These are phyloP conservation scores for Batkoa obscura DNA, from an alignment of 371 early-diverging fungal genomes.

Conservation along the genomic window DNA sequence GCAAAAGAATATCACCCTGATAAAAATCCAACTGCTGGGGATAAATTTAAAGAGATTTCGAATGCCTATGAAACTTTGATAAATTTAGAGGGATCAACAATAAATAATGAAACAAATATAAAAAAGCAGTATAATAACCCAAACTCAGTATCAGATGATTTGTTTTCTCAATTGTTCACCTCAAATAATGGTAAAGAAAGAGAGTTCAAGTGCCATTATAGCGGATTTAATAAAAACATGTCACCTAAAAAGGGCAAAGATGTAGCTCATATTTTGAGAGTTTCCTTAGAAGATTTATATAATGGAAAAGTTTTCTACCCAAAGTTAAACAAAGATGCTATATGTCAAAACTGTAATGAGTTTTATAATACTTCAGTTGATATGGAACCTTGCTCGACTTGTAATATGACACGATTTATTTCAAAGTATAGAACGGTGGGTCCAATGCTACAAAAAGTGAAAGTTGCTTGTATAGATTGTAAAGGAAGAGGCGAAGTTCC, in stretches of 20 bases:
- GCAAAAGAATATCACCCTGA: slow-evolving; percentile 93
- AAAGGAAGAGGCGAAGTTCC: slow-evolving; percentile 51
- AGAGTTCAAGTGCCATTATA: slow-evolving; percentile 25
- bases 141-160: slow-evolving; percentile 35
- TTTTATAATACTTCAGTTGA: slow-evolving; percentile 57
- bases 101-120: slow-evolving; percentile 29
- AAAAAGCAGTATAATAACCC: slow-evolving; percentile 55
- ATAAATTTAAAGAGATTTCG: slow-evolving; percentile 78
- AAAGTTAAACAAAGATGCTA: slow-evolving; percentile 57
- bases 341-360: slow-evolving; percentile 50
- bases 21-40: slow-evolving; percentile 64
- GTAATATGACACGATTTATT: slow-evolving; percentile 79
- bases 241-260: slow-evolving; percentile 52
- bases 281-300: slow-evolving; percentile 72
- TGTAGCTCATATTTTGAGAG: slow-evolving; percentile 57
- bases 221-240: slow-evolving; percentile 15
- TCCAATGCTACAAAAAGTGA: slow-evolving; percentile 94
- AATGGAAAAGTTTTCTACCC: slow-evolving; percentile 66
- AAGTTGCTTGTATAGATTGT: slow-evolving; percentile 47
- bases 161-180: slow-evolving; percentile 71
- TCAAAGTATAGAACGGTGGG: slow-evolving; percentile 82
- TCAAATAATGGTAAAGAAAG: slow-evolving; percentile 24
- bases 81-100: slow-evolving; percentile 78
- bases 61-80: slow-evolving; percentile 92
- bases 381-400: slow-evolving; percentile 49